Conservation (phyloP, 1,284 basidiomycete species). For the Mycena sp. region DNA sequence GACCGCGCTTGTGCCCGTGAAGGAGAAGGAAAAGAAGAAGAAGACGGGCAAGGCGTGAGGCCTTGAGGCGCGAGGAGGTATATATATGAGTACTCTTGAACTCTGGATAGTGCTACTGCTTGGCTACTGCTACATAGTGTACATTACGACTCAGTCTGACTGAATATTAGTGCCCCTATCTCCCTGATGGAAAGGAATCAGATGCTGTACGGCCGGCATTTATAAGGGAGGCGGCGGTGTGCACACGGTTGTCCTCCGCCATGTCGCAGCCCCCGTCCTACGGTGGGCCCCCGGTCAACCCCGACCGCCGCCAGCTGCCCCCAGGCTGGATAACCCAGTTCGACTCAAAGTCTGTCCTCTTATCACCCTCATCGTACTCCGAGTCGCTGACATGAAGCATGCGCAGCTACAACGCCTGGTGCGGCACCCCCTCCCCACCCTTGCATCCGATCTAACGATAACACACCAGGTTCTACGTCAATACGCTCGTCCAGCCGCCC, state of each 20-base stretch:
- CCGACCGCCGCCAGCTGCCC: conserved; percentile 70
- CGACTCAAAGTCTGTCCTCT: conserved; percentile 62
- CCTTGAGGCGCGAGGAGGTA: conserved; percentile 14
- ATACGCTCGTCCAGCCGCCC: conserved; percentile 67
- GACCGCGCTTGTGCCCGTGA: conserved; percentile 19
- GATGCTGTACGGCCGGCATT: conserved; percentile 13
- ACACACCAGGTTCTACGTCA: conserved; percentile 72
- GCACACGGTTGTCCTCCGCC: background rate
- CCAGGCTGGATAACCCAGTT: conserved; percentile 77
- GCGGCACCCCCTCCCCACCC: background rate
- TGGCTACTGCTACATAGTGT: conserved; percentile 3
- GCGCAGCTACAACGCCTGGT: conserved; percentile 75
- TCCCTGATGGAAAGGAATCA: background rate
- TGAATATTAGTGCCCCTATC: background rate
- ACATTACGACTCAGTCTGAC: background rate
- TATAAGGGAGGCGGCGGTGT: background rate
- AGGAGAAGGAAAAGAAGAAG: conserved; percentile 34
- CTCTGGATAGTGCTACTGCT: too few species aligned
- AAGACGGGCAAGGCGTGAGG: conserved; percentile 22
- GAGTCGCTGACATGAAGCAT: conserved; percentile 20
- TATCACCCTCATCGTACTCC: conserved; percentile 31
- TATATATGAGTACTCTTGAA: conserved; percentile 3
- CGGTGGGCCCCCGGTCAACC: conserved; percentile 49
- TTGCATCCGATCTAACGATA: background rate
- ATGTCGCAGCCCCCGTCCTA: conserved; percentile 19